These are phyloP conservation scores for Letharia lupina DNA, from an alignment of 495 filamentous ascomycete species.

Conservation along the genomic window DNA sequence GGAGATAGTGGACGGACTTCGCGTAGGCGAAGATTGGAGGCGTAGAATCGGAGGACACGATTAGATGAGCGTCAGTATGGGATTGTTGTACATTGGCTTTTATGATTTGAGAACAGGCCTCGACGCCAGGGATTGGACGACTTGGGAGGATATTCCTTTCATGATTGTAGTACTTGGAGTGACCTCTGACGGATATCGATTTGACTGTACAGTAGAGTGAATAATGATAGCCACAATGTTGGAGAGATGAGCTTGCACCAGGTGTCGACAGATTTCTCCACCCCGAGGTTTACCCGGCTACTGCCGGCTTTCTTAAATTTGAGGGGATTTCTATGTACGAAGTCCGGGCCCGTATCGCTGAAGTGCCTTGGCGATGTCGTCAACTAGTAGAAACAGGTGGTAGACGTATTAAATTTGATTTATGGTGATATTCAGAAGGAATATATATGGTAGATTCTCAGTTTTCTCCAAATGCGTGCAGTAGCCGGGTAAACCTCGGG, in stretches of 20 bases:
- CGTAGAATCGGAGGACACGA: slow-evolving; percentile 64
- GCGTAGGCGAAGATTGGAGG: slow-evolving; percentile 76
- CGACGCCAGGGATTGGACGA: neutral
- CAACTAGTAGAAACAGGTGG: too few species aligned
- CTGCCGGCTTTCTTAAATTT: too few species aligned
- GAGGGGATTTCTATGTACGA: too few species aligned
- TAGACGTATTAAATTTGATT: too few species aligned
- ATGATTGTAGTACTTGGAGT: neutral
- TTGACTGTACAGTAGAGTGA: neutral
- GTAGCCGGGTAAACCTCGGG: too few species aligned
- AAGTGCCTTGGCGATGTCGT: too few species aligned
- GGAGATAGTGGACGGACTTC: slow-evolving; percentile 70
- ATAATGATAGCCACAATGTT: neutral
- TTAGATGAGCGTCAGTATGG: slow-evolving; percentile 31
- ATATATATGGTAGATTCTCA: too few species aligned
- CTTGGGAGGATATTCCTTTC: neutral
- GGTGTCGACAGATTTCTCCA: too few species aligned
- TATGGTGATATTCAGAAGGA: too few species aligned
- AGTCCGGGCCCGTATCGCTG: too few species aligned
- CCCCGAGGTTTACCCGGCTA: too few species aligned
- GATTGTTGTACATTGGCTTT: slow-evolving; percentile 2
- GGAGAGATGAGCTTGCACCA: neutral
- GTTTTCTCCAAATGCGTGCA: too few species aligned
- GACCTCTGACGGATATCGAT: neutral
- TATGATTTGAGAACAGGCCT: neutral